A percentile compares a stretch with the other conserved stretches of the same genome.
These are phyloP conservation scores for Cryptococcus sp. DNA, from an alignment of 1,284 basidiomycete genomes.

Conservation along the genomic window DNA sequence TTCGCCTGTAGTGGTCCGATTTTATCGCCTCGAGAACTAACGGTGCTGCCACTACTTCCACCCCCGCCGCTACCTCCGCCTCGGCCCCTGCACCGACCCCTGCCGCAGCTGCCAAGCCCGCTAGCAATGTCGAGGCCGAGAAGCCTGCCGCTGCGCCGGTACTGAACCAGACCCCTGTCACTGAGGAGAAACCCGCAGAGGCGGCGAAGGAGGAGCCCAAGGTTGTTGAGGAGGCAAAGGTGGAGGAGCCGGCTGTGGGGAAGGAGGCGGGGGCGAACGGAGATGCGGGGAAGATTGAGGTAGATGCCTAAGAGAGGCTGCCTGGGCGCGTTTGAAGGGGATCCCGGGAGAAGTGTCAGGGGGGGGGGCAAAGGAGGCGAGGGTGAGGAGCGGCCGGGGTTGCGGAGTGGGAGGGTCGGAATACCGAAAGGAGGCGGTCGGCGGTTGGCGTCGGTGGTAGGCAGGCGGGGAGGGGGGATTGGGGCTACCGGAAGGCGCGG, in stretches of 20 bases:
- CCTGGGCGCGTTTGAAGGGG: background rate
- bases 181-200: background rate
- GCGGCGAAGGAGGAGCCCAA: conserved; percentile 4
- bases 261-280: conserved; percentile 7
- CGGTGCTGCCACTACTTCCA: conserved; percentile 13
- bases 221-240: conserved; percentile 10
- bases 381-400: background rate
- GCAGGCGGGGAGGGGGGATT: background rate
- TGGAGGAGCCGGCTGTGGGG: conserved; percentile 8
- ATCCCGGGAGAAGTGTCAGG: background rate
- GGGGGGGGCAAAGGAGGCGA: background rate
- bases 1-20: conserved; percentile 28
- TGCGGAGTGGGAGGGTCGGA: background rate
- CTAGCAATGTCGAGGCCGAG: conserved; percentile 10
- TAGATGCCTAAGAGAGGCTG: conserved; percentile 10
- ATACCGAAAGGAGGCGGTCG: background rate
- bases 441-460: no score
- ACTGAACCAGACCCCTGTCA: conserved; percentile 4
- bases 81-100: conserved; percentile 13
- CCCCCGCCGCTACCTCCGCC: conserved; percentile 52
- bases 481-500: background rate
- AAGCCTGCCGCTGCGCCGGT: conserved; percentile 8
- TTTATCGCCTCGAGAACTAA: conserved; percentile 28
- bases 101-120: conserved; percentile 20
- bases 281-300: conserved; percentile 16